Evolutionary conservation across 495 filamentous ascomycete species (phyloP), one percentile per base, ranked within the genome.

Genomic region (Xylaria palmicola): DNA sequence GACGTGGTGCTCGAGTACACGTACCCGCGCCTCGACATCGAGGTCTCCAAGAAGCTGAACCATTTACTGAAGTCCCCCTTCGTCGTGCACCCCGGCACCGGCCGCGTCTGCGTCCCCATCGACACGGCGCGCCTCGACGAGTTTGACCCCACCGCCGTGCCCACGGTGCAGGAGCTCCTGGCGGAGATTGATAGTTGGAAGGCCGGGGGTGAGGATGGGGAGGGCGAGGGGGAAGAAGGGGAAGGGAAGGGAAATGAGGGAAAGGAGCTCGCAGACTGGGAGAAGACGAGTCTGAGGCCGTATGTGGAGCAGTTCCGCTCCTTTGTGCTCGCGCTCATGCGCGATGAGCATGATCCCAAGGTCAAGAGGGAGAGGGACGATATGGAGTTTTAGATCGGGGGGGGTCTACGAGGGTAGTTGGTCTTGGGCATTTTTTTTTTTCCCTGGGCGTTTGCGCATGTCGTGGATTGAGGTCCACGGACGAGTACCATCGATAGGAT

Each of bases 61-160:
- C 94, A 98, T 82, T 83, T 98, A 79, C 84, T 98, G 45, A 98
- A 98, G 70, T 90, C 86, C 62, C 94, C 94, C 3, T 98, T 98
- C 65, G 93, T 96, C 57, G 87, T 98, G 30, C 94, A 98, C 77
- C 94, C 94, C 0, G 91, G 90, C 6, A 98, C 95, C 0, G 95
- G 93, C 0, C 78, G 92, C 53, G 88, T 98, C 20, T 98, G 94
- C 76, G 95, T 98, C 48, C 94, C 94, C 10, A 97, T 98, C 67
- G 90, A 97, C 69, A 79, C 83, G 13, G 73, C 77, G 22, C 70
- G 80, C 20, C 73, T 86, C 58, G 90, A 94, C 39, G 79, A 86
- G 2, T 98, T 98, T 64, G 91, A 98, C 67, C 94, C 94, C 24
- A 75, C 94, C 7, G 77, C 76, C 5, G 93, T 97, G 47, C 94